A percentile compares a stretch with the other conserved stretches of the same genome.
Conservation (phyloP, 2,329 filamentous ascomycete genomes). For the Alternaria ethzedia region DNA sequence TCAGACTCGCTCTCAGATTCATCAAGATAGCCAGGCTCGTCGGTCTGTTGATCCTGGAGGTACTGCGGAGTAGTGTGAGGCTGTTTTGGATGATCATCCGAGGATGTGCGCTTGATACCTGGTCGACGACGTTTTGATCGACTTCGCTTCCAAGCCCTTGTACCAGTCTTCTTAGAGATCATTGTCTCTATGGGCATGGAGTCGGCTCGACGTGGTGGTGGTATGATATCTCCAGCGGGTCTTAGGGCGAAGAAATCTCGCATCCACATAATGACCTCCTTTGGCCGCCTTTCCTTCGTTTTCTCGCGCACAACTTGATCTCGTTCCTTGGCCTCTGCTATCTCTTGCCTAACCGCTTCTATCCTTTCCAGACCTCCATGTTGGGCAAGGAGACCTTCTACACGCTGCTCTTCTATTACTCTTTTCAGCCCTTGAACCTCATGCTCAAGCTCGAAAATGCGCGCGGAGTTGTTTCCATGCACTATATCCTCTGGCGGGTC, state of each 20-base stretch:
- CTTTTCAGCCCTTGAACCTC: neutral
- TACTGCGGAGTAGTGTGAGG: neutral
- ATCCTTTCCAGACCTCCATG: neutral
- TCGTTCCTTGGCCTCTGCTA: neutral
- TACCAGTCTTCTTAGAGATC: neutral
- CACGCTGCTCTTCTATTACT: neutral
- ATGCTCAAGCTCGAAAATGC: neutral
- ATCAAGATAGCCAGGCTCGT: neutral
- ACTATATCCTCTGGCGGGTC: neutral
- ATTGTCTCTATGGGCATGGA: neutral
- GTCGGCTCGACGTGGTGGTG: neutral
- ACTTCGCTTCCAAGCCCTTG: neutral
- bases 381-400: neutral
- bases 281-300: neutral
- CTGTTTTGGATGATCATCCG: neutral
- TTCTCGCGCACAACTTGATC: neutral
- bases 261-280: neutral
- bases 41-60: neutral
- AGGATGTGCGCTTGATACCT: neutral
- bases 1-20: neutral
- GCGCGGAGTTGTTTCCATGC: neutral
- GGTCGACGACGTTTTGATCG: neutral
- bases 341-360: neutral
- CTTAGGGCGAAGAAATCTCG: neutral
- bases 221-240: neutral